Evolutionary conservation across 768 basidiomycete genomes (phyloP).

Genomic region (Amylocystis lapponica): DNA sequence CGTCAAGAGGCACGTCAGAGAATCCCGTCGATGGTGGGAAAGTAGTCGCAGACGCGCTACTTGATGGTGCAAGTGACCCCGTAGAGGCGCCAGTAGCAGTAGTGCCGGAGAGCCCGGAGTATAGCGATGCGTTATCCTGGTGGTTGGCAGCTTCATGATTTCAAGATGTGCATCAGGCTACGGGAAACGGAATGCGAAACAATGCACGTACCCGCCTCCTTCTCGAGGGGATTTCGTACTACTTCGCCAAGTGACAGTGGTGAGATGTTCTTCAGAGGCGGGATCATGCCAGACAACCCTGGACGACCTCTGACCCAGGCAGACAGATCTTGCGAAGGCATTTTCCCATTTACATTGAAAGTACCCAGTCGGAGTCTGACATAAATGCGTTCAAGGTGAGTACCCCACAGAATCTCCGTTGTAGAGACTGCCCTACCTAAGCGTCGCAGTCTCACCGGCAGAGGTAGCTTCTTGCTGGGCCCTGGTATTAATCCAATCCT

Average conservation of each 20-base stretch:
- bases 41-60: no score
- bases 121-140: no score
- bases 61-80: not conserved
- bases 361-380: conserved; percentile 65
- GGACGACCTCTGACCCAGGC: conserved; percentile 47
- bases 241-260: conserved; percentile 18
- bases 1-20: conserved; percentile 5
- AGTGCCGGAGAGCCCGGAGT: no score
- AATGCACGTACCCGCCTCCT: not conserved
- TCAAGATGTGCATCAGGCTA: no score
- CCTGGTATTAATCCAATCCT: conserved; percentile 54
- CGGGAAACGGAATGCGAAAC: not conserved
- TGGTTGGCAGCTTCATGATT: no score
- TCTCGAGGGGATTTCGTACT: not conserved
- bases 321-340: conserved; percentile 67
- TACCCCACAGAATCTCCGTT: not conserved
- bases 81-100: not conserved
- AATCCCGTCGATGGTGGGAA: conserved; percentile 7
- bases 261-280: conserved; percentile 19
- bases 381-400: conserved; percentile 4
- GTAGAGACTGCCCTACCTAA: not conserved
- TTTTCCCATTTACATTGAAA: conserved; percentile 80
- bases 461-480: conserved; percentile 28
- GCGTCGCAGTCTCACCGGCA: not conserved
- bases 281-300: conserved; percentile 11